phyloP scores from a whole-genome alignment of 352 stramenopile species.

The Globisporangium rhizosaccharum region DNA sequence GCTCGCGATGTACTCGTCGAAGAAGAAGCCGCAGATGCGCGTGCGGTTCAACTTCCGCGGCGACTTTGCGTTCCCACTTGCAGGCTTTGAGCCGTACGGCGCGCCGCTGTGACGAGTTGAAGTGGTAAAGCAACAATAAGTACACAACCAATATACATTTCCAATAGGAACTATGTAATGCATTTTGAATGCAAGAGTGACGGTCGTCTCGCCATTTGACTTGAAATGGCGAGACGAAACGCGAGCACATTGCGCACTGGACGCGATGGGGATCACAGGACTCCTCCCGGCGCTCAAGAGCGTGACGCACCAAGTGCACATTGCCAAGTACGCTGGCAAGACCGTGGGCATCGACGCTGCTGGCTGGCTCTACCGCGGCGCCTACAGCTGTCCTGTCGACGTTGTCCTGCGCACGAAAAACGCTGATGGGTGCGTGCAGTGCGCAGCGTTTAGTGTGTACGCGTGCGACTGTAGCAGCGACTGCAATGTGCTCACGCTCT shows the following conservation, averaged over 20 bases:
- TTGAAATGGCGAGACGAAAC: neutral
- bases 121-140: neutral
- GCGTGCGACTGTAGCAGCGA: neutral
- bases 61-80: constrained; percentile 61
- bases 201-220: constrained; percentile 1
- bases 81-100: constrained; percentile 65
- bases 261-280: constrained; percentile 61
- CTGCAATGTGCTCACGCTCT: neutral
- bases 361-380: constrained; percentile 88
- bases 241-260: constrained; percentile 1
- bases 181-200: constrained; percentile 4
- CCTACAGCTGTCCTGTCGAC: constrained; percentile 84
- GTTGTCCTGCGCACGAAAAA: constrained; percentile 51
- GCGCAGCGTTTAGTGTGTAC: neutral
- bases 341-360: constrained; percentile 66
- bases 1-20: constrained; percentile 74
- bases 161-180: neutral
- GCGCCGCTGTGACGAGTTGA: constrained; percentile 27
- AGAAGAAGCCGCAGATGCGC: constrained; percentile 61
- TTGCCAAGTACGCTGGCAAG: constrained; percentile 73
- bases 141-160: neutral
- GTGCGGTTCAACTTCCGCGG: constrained; percentile 77
- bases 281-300: constrained; percentile 64
- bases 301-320: constrained; percentile 65
- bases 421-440: constrained; percentile 35